Conservation (phyloP, 2,329 filamentous ascomycete genomes). For the Kalmusia sp. region DNA sequence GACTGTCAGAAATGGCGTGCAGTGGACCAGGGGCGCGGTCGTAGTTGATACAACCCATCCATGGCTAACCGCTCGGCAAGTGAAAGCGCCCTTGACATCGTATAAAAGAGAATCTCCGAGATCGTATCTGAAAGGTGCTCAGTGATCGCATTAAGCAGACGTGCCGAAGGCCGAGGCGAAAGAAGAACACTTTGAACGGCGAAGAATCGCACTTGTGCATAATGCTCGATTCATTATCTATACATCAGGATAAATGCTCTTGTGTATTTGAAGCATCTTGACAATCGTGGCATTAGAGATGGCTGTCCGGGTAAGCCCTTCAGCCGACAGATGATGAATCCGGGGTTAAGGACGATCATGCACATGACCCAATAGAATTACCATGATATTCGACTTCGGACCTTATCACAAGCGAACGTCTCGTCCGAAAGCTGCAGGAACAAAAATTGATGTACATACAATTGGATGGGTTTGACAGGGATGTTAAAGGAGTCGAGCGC, state of each 20-base stretch:
- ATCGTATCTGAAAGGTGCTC: neutral
- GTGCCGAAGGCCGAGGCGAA: neutral
- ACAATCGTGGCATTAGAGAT: neutral
- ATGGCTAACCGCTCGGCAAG: neutral
- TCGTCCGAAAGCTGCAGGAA: slow-evolving; percentile 12
- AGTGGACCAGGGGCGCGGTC: neutral
- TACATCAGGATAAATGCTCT: neutral
- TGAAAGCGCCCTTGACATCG: neutral
- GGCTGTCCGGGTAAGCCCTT: slow-evolving; percentile 5
- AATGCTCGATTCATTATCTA: neutral
- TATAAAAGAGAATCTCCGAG: neutral
- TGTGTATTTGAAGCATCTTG: neutral
- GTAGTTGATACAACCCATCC: slow-evolving; percentile 1
- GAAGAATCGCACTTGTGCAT: neutral
- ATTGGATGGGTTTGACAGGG: slow-evolving; percentile 7
- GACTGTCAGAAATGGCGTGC: neutral
- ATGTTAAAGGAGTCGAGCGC: neutral
- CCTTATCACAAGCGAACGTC: slow-evolving; percentile 7
- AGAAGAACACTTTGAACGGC: neutral
- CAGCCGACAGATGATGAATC: neutral
- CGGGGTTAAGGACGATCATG: neutral
- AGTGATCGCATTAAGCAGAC: neutral
- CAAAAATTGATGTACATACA: neutral
- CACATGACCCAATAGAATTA: slow-evolving; percentile 2
- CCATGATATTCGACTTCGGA: neutral